Base-by-base conservation (phyloP, 2,329 filamentous ascomycete species). In the Aureobasidium sp. region DNA sequence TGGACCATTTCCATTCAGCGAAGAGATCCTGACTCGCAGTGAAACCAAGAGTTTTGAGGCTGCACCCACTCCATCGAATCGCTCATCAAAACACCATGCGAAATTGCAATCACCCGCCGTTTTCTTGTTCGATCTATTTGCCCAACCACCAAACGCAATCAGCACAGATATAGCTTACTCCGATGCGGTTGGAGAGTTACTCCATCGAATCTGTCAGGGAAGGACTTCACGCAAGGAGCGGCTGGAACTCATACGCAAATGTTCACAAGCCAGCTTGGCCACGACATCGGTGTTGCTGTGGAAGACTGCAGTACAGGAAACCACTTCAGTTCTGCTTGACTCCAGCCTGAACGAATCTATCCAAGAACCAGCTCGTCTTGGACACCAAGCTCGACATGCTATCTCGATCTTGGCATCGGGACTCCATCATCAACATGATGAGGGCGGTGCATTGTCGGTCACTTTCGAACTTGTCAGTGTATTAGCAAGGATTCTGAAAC, bases 31-130 rank as follows among this genome's bases (percentile, higher is more conserved):
- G 63, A 75, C 69, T 51, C 80, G 70, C 70, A 83, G 79, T 27
- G 85, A 86, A 15, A 71, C 82, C 42, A 81, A 85, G 64, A 80
- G 78, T 1, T 87, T 89, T 64, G 78, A 87, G 62, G 83, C 84
- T 2, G 79, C 84, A 14, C 78, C 84, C 1, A 89, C 87, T 2
- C 86, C 88, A n/a, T 87, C 87, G 0, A 82, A 86, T 67, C 80
- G 84, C 53, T 73, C 53, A 62, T 77, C 80, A 37, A 86, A 84
- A 65, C 72, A 77, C 7, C 77, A 78, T 2, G 79, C 78, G 0
- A 70, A 79, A 7, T 75, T 82, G 1, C 82, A 82, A 61, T 83
- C 83, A 0, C 84, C 89, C 9, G 74, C 92, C 3, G 79, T 87
- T 41, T 85, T 89, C 65, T 78, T 91, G 3, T 82, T 89, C 60